phyloP scores from a whole-genome alignment of 2,329 filamentous ascomycete genomes.

The Cadophora sp. region DNA sequence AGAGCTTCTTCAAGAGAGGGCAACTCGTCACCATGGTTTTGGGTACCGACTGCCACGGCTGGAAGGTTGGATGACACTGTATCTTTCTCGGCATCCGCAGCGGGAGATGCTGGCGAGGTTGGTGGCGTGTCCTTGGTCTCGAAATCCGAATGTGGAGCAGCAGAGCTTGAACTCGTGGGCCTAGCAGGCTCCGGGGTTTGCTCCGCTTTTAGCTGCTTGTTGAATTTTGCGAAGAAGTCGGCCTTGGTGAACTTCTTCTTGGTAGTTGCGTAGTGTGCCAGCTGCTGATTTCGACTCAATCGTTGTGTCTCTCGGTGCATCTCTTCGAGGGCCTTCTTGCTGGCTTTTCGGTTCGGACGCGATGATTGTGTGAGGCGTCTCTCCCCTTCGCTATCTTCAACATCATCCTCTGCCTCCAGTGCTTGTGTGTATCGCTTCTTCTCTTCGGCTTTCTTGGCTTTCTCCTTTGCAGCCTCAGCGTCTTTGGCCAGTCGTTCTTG shows the following conservation, averaged over 20 bases:
- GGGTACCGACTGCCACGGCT: background rate
- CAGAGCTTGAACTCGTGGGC: conserved; percentile 61
- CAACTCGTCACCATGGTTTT: conserved; percentile 23
- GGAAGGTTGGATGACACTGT: conserved; percentile 12
- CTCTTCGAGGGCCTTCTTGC: conserved; percentile 93
- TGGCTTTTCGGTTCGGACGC: conserved; percentile 81
- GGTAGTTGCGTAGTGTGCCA: conserved; percentile 87
- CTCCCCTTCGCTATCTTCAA: conserved; percentile 66
- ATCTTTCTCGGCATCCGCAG: conserved; percentile 43
- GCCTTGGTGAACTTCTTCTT: conserved; percentile 89
- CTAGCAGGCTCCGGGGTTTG: conserved; percentile 46
- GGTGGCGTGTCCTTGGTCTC: conserved; percentile 71
- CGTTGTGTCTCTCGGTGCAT: conserved; percentile 96
- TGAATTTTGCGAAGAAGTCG: conserved; percentile 84
- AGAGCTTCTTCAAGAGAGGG: conserved; percentile 34
- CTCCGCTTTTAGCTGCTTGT: conserved; percentile 61
- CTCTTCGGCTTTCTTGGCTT: conserved; percentile 41
- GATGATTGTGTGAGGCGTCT: conserved; percentile 71
- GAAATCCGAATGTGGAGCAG: conserved; percentile 54
- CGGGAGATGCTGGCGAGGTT: conserved; percentile 66
- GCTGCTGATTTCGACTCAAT: conserved; percentile 86
- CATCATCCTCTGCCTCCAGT: conserved; percentile 63
- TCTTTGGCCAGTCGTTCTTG: conserved; percentile 74
- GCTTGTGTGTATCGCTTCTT: conserved; percentile 55
- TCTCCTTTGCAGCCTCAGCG: conserved; percentile 59